Conservation (phyloP, 345 rosid species). For the Trapa bicornis region DNA sequence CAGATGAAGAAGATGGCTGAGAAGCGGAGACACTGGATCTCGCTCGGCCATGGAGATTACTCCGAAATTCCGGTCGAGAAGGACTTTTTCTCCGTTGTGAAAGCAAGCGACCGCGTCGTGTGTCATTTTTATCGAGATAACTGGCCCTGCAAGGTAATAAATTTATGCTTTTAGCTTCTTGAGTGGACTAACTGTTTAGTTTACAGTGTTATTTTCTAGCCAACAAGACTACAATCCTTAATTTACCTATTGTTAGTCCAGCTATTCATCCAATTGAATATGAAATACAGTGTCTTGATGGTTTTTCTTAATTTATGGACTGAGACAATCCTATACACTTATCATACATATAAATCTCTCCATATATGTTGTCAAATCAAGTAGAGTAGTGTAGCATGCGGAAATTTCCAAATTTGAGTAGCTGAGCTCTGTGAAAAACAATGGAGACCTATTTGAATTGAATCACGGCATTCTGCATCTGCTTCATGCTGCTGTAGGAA, state of each 20-base stretch:
- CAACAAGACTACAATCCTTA: too few relatives aligned
- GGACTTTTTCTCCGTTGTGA: constrained; percentile 74
- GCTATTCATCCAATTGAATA: too few relatives aligned
- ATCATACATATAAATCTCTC: too few relatives aligned
- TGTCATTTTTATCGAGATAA: constrained; percentile 94
- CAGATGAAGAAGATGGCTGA: constrained; percentile 96
- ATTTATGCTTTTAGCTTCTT: not conserved
- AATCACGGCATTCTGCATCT: not conserved
- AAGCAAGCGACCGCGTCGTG: constrained; percentile 88
- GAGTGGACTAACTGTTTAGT: too few relatives aligned
- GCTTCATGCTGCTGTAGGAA: not conserved
- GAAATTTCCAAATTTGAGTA: not conserved
- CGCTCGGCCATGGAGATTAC: constrained; percentile 88
- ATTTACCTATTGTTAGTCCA: too few relatives aligned
- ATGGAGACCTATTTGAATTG: not conserved
- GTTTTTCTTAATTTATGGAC: too few relatives aligned
- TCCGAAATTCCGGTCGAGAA: constrained; percentile 73
- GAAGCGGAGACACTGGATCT: constrained; percentile 85
- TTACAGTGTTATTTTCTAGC: too few relatives aligned
- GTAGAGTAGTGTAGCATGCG: too few relatives aligned
- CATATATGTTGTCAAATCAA: too few relatives aligned
- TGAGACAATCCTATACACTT: too few relatives aligned
- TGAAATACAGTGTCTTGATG: too few relatives aligned
- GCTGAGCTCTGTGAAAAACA: not conserved
- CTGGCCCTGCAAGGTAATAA: constrained; percentile 85